Evolutionary conservation across 2,329 filamentous ascomycete genomes (phyloP).

Genomic region (Trichoderma guizhouense): DNA sequence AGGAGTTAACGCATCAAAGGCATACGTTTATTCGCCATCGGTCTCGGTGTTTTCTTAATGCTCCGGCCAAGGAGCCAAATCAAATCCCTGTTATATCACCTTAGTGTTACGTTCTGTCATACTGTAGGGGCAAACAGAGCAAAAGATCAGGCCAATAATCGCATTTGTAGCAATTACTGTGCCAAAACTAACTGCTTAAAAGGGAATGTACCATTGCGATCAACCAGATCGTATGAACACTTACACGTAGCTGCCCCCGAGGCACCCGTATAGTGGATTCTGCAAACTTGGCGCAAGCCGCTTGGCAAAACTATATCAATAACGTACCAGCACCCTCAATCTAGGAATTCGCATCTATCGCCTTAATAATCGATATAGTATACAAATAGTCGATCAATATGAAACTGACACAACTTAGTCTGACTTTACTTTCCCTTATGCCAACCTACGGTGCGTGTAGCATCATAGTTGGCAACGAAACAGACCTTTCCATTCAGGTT

Average conservation of each 20-base stretch:
- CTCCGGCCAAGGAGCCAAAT: neutral
- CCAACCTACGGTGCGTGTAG: neutral
- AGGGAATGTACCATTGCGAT: neutral
- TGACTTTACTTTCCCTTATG: neutral
- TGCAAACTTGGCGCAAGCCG: neutral
- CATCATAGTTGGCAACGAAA: neutral
- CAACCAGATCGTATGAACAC: neutral
- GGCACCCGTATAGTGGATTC: neutral
- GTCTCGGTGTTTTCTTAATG: neutral
- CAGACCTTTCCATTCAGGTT: neutral
- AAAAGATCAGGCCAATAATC: neutral
- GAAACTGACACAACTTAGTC: neutral
- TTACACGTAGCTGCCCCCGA: no score
- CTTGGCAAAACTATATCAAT: neutral
- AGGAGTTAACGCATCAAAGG: neutral
- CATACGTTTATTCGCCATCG: neutral
- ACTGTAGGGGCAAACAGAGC: neutral
- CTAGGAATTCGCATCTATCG: neutral
- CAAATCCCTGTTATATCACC: no score
- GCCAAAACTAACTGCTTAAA: neutral
- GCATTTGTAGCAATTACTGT: neutral
- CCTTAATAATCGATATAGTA: neutral
- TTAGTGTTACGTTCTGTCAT: neutral
- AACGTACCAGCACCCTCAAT: neutral
- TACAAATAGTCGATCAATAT: neutral